These are phyloP conservation scores for Naganishia randhawae DNA, from an alignment of 768 basidiomycete genomes.

Conservation along the genomic window DNA sequence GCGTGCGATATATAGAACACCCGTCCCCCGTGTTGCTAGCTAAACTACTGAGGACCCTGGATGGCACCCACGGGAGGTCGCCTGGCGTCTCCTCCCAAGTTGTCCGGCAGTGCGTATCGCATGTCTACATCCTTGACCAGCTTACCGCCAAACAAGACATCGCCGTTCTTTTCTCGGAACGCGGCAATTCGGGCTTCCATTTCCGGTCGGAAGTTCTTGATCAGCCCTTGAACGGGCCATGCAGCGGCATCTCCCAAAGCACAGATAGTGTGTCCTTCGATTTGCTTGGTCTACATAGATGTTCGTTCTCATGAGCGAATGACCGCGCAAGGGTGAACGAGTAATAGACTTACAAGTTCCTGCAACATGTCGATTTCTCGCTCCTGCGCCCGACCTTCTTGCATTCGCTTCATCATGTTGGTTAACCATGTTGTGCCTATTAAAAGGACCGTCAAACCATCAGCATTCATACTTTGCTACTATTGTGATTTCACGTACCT, in stretches of 20 bases:
- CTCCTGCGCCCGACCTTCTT: slow-evolving; percentile 79
- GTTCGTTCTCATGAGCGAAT: background rate
- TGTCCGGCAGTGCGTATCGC: slow-evolving; percentile 47
- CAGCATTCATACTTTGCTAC: slow-evolving; percentile 54
- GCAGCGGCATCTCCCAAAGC: slow-evolving; percentile 95
- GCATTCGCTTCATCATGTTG: slow-evolving; percentile 99
- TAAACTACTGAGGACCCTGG: background rate
- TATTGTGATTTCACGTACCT: slow-evolving; percentile 35
- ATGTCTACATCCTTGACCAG: slow-evolving; percentile 50
- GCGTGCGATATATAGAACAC: background rate
- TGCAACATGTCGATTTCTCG: slow-evolving; percentile 98
- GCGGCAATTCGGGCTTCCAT: slow-evolving; percentile 81
- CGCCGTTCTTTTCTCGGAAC: slow-evolving; percentile 70
- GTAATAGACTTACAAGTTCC: slow-evolving; percentile 10
- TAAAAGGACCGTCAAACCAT: background rate
- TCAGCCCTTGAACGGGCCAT: slow-evolving; percentile 77
- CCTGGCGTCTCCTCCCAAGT: slow-evolving; percentile 40
- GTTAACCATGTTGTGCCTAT: slow-evolving; percentile 97
- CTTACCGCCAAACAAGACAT: slow-evolving; percentile 82
- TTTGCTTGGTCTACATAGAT: slow-evolving; percentile 61
- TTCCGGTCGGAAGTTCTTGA: slow-evolving; percentile 57
- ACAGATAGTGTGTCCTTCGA: slow-evolving; percentile 94
- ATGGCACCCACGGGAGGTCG: background rate
- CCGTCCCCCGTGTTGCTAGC: background rate
- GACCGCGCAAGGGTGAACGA: background rate